A percentile compares a stretch with the other conserved stretches of the same genome.
These are phyloP conservation scores for Amaranthus palmeri DNA, from an alignment of 148 eudicot species.

Conservation along the genomic window DNA sequence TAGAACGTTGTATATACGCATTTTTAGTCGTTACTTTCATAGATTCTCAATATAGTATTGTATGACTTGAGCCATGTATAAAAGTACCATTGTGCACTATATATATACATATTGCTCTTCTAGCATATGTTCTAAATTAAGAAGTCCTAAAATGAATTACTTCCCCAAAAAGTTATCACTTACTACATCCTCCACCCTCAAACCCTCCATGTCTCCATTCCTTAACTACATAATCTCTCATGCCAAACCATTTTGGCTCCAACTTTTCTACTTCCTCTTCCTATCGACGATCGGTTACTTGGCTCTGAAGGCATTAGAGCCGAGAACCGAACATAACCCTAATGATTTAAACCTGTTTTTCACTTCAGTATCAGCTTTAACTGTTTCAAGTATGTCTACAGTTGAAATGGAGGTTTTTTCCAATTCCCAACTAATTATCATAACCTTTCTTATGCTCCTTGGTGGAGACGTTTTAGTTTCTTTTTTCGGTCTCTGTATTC, in stretches of 20 bases:
- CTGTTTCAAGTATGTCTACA: conserved; percentile 56
- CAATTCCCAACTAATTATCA: conserved; percentile 39
- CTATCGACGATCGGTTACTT: conserved; percentile 34
- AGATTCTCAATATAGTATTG: no score
- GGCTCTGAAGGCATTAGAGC: conserved; percentile 24
- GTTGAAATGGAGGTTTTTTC: conserved; percentile 74
- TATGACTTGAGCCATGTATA: no score
- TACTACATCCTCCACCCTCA: neutral
- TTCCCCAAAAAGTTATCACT: neutral
- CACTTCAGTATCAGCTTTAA: conserved; percentile 48
- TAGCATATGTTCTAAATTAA: neutral
- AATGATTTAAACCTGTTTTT: conserved; percentile 31
- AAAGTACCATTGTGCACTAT: neutral
- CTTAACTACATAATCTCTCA: conserved; percentile 13
- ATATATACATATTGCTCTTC: neutral
- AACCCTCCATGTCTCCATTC: neutral
- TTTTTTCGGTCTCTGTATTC: conserved; percentile 34
- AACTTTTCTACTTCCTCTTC: conserved; percentile 27
- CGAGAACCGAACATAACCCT: conserved; percentile 19
- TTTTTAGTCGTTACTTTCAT: no score
- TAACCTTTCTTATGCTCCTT: conserved; percentile 41
- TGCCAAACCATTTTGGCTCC: conserved; percentile 30
- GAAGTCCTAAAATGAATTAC: neutral
- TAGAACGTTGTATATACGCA: no score
- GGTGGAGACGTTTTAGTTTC: conserved; percentile 53